Evolutionary conservation across 2,329 filamentous ascomycete genomes (phyloP), one percentile per base, ranked within the genome.

Genomic region (Paecilomyces formosus): DNA sequence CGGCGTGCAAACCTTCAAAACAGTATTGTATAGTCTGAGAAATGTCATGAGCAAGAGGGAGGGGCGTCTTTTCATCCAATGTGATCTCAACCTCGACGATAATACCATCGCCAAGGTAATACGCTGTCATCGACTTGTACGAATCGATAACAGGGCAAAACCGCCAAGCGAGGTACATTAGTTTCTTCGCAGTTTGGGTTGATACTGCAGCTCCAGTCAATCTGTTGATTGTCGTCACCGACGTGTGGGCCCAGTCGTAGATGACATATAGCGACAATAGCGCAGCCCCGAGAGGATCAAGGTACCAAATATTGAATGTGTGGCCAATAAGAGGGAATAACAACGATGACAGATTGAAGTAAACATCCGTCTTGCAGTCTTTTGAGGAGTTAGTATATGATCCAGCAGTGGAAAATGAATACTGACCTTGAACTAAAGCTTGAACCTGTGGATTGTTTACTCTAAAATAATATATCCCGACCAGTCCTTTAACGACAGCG

Each of bases 61-160:
- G 39, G n/a, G 39, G 39, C 18, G 39, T 45, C n/a, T 8, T 45
- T 45, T 45, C 39, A 9, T 45, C 18, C 1, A 45, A 7, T 9
- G 39, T 45, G n/a, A 45, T 45, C 18, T 45, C 39, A 45, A 18
- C 39, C 39, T 45, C 39, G 2, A 45, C 39, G 9, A 45, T 45
- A n/a, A 45, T 45, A 2, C 39, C 39, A 18, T 45, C 39, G 8
- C 39, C 39, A 21, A 45, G 39, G n/a, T 45, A 45, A 18, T 45
- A 45, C 15, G 39, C n/a, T 18, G 39, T 45, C 55, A 31, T 59
- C 60, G 54, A 35, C 24, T 55, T 55, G 26, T 45, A 18, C 54
- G 54, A 21, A 28, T 22, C 30, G 30, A 55, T 22, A 45, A 55
- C 30, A 26, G 45, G 33, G 12, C 1, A 24, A 13, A 45, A 45